Evolutionary conservation across 768 basidiomycete species (phyloP), one percentile per base, ranked within the genome.

Genomic region (Leccinellum luteum): DNA sequence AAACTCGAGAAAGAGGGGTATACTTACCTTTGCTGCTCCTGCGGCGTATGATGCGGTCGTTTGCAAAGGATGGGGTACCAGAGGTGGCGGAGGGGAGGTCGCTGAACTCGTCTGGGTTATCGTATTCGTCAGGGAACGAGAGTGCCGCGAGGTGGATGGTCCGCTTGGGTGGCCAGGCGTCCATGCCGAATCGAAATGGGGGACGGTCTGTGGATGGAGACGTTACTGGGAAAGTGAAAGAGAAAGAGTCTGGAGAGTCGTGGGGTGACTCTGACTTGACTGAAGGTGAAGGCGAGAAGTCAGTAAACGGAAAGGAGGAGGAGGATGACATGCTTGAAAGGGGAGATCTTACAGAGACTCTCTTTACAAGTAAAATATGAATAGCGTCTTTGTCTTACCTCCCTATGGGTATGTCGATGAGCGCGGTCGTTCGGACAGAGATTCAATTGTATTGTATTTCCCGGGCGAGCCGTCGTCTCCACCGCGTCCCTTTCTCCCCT

Each of bases 21-120:
- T 43, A 71, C 73, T 21, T 62, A 82, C 87, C 87, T 82, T 90
- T 92, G 70, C 87, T 90, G 63, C 89, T 91, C 63, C 89, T 76
- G 55, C 90, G 78, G 55, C 89, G 76, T 48, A 92, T 74, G 51
- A 81, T 71, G 64, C 84, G 84, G 54, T 87, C 79, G 8, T 43
- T 43, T 43, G 56, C 61, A 55, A 64, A 68, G 19, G 30, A 32
- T 13, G 32, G 57, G 45, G 64, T 57, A 14, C 59, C 58, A 70
- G 47, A 14, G 6, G 64, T 54, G 4, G 66, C 57, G 48, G 61
- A 61, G 6, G 73, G 75, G 21, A 82, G 72, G 55, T 82, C 81
- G 23, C 77, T 73, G 32, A 85, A 75, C 12, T 86, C 85, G 49
- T 81, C 75, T 17, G 74, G 71, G 59, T 87, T 84, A 56, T 86